phyloP scores from a whole-genome alignment of 2,329 filamentous ascomycete species.

The Hypoxylon sp. region DNA sequence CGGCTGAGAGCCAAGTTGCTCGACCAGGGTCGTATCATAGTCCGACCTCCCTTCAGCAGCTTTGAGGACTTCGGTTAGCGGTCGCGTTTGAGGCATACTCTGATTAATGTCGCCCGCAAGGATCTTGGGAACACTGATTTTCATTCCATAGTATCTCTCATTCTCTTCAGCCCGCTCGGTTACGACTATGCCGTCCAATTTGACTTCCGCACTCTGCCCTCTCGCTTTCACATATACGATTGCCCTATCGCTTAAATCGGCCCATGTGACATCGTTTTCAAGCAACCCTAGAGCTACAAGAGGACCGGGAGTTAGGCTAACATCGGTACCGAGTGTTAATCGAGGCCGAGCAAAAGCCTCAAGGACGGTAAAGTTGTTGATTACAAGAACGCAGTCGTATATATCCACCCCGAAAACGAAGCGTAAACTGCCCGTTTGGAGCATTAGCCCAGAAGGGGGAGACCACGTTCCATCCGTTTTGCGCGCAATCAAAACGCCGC shows the following conservation, averaged over 20 bases:
- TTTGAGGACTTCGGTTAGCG: constrained; percentile 86
- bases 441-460: constrained; percentile 88
- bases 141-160: constrained; percentile 69
- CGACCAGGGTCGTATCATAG: constrained; percentile 77
- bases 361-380: constrained; percentile 87
- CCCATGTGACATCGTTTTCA: constrained; percentile 67
- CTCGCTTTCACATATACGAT: constrained; percentile 72
- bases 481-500: constrained; percentile 86
- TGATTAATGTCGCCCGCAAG: constrained; percentile 70
- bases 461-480: constrained; percentile 92
- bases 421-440: constrained; percentile 89
- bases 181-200: constrained; percentile 70
- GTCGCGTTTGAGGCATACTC: constrained; percentile 67
- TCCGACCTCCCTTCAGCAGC: constrained; percentile 87
- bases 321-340: constrained; percentile 85
- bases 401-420: constrained; percentile 95
- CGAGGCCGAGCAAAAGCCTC: constrained; percentile 86
- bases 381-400: constrained; percentile 94
- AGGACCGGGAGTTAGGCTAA: constrained; percentile 83
- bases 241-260: constrained; percentile 68
- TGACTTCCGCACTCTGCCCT: constrained; percentile 69
- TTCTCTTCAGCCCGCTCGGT: constrained; percentile 72
- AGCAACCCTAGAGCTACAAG: constrained; percentile 70
- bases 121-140: constrained; percentile 69
- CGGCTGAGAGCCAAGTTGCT: constrained; percentile 73